Percentiles rank a stretch among this genome's conserved stretches.
These are phyloP conservation scores for Falciphora oryzae DNA, from an alignment of 2,329 filamentous ascomycete genomes.

Conservation along the genomic window DNA sequence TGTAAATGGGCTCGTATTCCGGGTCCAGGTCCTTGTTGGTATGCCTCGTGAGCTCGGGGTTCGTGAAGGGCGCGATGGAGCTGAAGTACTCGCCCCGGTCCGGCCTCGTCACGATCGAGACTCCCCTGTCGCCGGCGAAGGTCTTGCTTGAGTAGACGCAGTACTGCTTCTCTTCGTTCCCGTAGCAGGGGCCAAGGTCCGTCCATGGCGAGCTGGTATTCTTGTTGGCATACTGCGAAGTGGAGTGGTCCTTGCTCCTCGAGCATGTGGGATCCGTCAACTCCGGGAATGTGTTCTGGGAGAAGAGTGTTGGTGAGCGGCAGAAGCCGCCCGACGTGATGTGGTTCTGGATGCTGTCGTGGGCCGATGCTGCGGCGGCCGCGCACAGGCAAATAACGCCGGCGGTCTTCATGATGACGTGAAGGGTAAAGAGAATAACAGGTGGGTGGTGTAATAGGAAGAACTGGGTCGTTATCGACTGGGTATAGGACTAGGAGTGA, in stretches of 20 bases:
- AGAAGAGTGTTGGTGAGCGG: constrained; percentile 7
- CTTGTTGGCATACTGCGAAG: neutral
- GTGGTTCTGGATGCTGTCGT: constrained; percentile 12
- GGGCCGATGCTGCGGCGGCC: constrained; percentile 7
- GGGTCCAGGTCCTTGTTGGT: constrained; percentile 24
- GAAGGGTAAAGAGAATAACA: too few relatives aligned
- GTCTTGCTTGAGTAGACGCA: constrained; percentile 30
- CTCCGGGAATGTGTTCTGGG: neutral
- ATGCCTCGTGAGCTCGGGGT: constrained; percentile 17
- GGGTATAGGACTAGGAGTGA: neutral
- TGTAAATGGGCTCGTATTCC: constrained; percentile 20
- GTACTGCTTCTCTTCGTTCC: constrained; percentile 17
- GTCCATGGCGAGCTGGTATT: constrained; percentile 17
- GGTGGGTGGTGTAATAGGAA: too few relatives aligned
- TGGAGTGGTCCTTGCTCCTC: constrained; percentile 8
- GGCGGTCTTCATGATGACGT: constrained; percentile 11
- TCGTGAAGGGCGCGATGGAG: constrained; percentile 23
- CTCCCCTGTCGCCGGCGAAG: constrained; percentile 31
- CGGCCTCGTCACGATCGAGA: constrained; percentile 31
- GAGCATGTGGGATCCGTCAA: constrained; percentile 10
- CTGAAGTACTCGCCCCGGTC: constrained; percentile 24
- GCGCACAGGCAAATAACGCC: constrained; percentile 6
- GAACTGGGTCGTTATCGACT: too few relatives aligned
- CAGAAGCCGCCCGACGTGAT: constrained; percentile 13
- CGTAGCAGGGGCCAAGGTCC: constrained; percentile 22